Conservation (phyloP, 129 eudicot genomes). For the Flaveria trinervia region DNA sequence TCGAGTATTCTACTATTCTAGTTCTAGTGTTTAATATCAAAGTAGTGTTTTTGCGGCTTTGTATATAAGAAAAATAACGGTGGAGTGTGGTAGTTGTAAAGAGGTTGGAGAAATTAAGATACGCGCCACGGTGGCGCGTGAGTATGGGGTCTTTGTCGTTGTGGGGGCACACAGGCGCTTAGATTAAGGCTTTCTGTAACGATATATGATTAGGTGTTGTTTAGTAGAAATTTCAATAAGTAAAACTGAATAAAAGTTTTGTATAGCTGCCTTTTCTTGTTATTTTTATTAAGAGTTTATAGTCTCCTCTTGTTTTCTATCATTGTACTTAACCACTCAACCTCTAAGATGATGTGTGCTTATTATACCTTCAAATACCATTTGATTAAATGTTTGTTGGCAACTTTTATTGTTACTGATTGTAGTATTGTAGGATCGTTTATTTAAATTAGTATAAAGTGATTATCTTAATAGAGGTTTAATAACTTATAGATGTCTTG, state of each 20-base stretch:
- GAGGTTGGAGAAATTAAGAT: not conserved
- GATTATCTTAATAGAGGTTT: too few relatives aligned
- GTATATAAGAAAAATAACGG: slow-evolving; percentile 34
- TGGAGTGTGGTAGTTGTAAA: slow-evolving; percentile 18
- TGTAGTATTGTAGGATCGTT: too few relatives aligned
- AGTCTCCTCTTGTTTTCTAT: too few relatives aligned
- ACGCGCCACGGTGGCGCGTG: slow-evolving; percentile 54
- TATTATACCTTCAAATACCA: too few relatives aligned
- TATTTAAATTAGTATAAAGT: too few relatives aligned
- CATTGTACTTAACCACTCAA: too few relatives aligned
- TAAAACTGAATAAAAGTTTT: slow-evolving; percentile 14
- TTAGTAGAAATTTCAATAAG: slow-evolving; percentile 17
- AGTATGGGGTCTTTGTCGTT: not conserved
- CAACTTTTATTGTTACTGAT: too few relatives aligned
- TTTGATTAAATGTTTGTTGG: too few relatives aligned
- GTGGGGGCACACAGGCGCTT: slow-evolving; percentile 25
- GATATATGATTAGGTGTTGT: slow-evolving; percentile 22
- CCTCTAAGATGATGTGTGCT: too few relatives aligned
- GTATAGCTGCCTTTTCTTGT: slow-evolving; percentile 5
- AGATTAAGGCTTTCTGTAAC: slow-evolving; percentile 30
- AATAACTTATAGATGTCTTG: too few relatives aligned
- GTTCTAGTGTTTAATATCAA: too few relatives aligned
- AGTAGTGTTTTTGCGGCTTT: not conserved
- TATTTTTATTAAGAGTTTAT: too few relatives aligned
- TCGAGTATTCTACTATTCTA: not conserved